Base-by-base conservation (phyloP, 1,284 basidiomycete genomes). In the Cutaneotrichosporon cavernicola region DNA sequence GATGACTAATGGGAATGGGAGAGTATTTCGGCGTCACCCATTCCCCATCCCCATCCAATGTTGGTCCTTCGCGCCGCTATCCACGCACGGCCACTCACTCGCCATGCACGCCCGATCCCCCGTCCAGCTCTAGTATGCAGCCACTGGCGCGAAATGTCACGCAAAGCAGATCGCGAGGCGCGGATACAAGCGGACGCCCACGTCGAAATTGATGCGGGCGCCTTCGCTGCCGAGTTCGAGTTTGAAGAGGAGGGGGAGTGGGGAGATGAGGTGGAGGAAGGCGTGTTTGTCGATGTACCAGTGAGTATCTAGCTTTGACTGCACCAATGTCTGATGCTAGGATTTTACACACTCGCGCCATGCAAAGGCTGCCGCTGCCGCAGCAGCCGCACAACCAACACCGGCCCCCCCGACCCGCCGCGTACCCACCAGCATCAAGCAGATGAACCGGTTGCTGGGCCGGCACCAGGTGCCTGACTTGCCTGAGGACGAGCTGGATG, bases 401-500 rank as follows among this genome's bases (percentile, higher is more conserved):
- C 43, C 43, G 18, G 18, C 26, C 11, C 49, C 49, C 2, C 49
- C 49, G 4, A 13, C 51, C 10, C 51, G 55, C 43, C 5, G 30
- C 14, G 34, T 11, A 46, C 40, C 47, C 5, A 49, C 32, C 5
- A 63, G 21, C 0, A 78, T 78, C 63, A 79, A 78, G 62, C 70
- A 73, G 49, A 70, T 79, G 32, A 78, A 79, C 62, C 62, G 71
- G 31, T 65, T 78, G 2, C 61, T 79, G 31, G 67, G 70, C 0
- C 60, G 71, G 21, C 72, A 75, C 38, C 31, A 63, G 10, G 56
- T 61, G 10, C 67, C 71, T 0, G 71, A 74, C 18, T 65, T 81
- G 13, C 71, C 71, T 1, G 80, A 81, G 49, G 65, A 70, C 21
- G 80, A 81, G 51, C 70, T 81, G 8, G 74, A 78, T 30, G 80